Evolutionary conservation across 257 asterid genomes (phyloP).

Genomic region (Nyctanthes arbortristis): DNA sequence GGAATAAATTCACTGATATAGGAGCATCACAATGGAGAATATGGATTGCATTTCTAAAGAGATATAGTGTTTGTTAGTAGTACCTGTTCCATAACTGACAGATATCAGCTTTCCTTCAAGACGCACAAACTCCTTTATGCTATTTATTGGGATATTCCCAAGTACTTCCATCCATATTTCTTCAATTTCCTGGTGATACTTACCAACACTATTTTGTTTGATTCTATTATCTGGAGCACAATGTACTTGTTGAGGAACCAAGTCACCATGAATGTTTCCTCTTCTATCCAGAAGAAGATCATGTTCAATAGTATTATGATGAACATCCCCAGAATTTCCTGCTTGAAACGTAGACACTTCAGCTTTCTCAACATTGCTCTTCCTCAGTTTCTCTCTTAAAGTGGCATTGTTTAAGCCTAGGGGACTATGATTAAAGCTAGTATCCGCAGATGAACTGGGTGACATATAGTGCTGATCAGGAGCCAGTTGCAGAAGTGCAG

Average conservation of each 20-base stretch:
- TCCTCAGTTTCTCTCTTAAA: constrained; percentile 50
- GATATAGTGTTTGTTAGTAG: constrained; percentile 14
- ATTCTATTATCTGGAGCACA: constrained; percentile 34
- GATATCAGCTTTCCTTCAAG: constrained; percentile 85
- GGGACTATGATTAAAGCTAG: constrained; percentile 71
- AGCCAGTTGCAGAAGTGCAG: constrained; percentile 92
- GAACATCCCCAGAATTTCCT: constrained; percentile 43
- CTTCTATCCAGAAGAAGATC: constrained; percentile 31
- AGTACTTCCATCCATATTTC: constrained; percentile 86
- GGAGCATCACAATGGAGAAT: neutral
- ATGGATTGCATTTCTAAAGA: neutral
- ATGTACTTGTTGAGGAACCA: constrained; percentile 34
- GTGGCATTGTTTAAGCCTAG: constrained; percentile 37
- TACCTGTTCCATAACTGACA: constrained; percentile 87
- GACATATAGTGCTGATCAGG: constrained; percentile 83
- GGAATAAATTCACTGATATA: neutral
- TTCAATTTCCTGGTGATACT: constrained; percentile 43
- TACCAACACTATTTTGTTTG: constrained; percentile 29
- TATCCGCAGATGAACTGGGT: constrained; percentile 70
- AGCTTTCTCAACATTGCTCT: constrained; percentile 45
- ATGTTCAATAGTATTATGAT: constrained; percentile 33
- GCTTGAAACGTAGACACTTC: constrained; percentile 43
- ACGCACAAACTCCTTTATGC: constrained; percentile 71
- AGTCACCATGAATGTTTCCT: constrained; percentile 32
- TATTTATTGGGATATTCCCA: constrained; percentile 55